These are phyloP conservation scores for Debaryomyces castellii DNA, from an alignment of 805 yeast species.

Conservation along the genomic window DNA sequence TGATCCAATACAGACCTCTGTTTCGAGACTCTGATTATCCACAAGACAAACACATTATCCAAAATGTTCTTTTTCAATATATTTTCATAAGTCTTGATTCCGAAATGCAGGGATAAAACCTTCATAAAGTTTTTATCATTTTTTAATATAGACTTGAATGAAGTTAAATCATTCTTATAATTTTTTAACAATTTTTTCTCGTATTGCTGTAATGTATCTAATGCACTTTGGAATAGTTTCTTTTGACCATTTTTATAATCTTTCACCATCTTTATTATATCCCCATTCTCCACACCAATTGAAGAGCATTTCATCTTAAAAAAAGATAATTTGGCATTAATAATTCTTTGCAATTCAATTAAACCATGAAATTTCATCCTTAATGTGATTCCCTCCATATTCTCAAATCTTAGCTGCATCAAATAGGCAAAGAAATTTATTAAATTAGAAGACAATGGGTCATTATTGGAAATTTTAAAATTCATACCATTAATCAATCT, in stretches of 20 bases:
- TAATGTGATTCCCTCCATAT: conserved; percentile 3
- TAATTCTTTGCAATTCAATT: conserved; percentile 1
- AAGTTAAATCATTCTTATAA: conserved; percentile 1
- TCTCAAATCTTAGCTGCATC: conserved; percentile 5
- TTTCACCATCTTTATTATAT: neutral
- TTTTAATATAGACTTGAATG: conserved; percentile 7
- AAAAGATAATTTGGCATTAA: conserved; percentile 1
- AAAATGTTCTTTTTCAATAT: neutral
- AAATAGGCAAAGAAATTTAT: conserved; percentile 7
- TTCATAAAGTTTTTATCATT: conserved; percentile 2
- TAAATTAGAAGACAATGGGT: conserved; percentile 3
- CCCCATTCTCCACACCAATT: neutral
- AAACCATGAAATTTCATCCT: conserved; percentile 6
- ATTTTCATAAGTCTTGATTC: conserved; percentile 2
- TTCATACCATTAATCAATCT: conserved; percentile 4
- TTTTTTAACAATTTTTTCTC: conserved; percentile 5
- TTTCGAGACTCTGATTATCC: conserved; percentile 5
- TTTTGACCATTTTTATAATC: conserved; percentile 6
- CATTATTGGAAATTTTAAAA: conserved; percentile 1
- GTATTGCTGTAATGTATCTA: conserved; percentile 5
- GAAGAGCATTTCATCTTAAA: neutral
- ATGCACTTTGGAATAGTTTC: conserved; percentile 4
- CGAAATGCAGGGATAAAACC: neutral
- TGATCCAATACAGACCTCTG: neutral
- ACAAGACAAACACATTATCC: conserved; percentile 4